phyloP scores from a whole-genome alignment of 805 yeast species.

The Myxozyma geophila region DNA sequence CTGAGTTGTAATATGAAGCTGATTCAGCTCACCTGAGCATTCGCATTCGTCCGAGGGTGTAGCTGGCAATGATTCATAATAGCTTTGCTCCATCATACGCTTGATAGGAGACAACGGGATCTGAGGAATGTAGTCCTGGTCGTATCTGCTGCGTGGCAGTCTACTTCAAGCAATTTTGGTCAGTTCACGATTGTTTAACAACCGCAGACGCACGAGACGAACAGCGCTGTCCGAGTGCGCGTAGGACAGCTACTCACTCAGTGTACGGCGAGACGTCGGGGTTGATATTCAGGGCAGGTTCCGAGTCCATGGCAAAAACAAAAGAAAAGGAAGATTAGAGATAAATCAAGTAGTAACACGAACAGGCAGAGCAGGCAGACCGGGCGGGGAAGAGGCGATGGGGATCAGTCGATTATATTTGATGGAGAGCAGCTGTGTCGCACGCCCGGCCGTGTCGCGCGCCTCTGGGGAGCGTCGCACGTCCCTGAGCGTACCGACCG shows the following conservation, averaged over 20 bases:
- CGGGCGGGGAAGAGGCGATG: constrained; percentile 1
- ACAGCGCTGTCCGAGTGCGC: too few species aligned
- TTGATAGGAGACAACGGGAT: not conserved
- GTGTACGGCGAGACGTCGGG: too few species aligned
- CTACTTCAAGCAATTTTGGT: too few species aligned
- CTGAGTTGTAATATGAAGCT: not conserved
- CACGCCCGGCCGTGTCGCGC: not conserved
- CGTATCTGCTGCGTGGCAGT: too few species aligned
- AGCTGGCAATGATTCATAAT: constrained; percentile 18
- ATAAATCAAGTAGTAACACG: not conserved
- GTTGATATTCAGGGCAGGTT: too few species aligned
- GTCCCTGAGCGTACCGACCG: constrained; percentile 9
- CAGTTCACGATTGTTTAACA: too few species aligned
- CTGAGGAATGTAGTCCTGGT: too few species aligned
- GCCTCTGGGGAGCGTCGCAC: constrained; percentile 7
- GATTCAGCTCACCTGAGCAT: constrained; percentile 5
- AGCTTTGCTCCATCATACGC: not conserved
- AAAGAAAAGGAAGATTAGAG: too few species aligned
- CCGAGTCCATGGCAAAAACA: too few species aligned
- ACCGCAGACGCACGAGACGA: too few species aligned
- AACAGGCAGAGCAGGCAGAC: not conserved
- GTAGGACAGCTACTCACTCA: too few species aligned
- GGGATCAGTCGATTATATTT: constrained; percentile 3
- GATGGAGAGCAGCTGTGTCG: constrained; percentile 4
- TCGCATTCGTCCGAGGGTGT: constrained; percentile 17